Conservation (phyloP, 1,284 basidiomycete species). For the Ustilago cynodontis region DNA sequence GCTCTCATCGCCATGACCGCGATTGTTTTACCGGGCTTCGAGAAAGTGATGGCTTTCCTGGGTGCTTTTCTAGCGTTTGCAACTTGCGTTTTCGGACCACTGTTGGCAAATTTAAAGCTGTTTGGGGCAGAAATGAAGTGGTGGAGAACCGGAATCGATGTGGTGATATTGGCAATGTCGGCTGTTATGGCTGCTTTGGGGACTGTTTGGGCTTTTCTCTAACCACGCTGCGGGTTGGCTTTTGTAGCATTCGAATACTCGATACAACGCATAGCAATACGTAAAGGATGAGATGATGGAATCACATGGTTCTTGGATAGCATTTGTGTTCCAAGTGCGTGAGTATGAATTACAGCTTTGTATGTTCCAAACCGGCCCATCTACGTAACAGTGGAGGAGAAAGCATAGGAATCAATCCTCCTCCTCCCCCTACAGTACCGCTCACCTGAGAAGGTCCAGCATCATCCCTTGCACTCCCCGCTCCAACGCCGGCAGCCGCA, state of each 20-base stretch:
- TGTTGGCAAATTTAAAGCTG: conserved; percentile 59
- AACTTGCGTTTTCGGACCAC: conserved; percentile 69
- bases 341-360: conserved; percentile 38
- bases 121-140: conserved; percentile 45
- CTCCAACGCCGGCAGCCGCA: too few species aligned
- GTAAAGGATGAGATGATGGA: background rate
- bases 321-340: too few species aligned
- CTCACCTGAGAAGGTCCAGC: background rate
- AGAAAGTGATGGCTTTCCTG: conserved; percentile 88
- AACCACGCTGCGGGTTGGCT: too few species aligned
- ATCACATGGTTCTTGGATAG: too few species aligned
- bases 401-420: conserved; percentile 21
- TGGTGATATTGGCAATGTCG: conserved; percentile 48
- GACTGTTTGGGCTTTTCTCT: conserved; percentile 62
- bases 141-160: conserved; percentile 44
- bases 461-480: background rate
- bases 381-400: conserved; percentile 38
- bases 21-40: conserved; percentile 81
- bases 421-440: background rate
- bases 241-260: too few species aligned
- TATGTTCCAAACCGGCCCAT: conserved; percentile 49
- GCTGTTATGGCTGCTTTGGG: conserved; percentile 59
- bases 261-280: too few species aligned
- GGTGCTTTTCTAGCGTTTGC: conserved; percentile 86
- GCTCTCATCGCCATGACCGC: conserved; percentile 58